phyloP scores from a whole-genome alignment of 345 rosid species.

The thale cress (Arabidopsis thaliana) region DNA sequence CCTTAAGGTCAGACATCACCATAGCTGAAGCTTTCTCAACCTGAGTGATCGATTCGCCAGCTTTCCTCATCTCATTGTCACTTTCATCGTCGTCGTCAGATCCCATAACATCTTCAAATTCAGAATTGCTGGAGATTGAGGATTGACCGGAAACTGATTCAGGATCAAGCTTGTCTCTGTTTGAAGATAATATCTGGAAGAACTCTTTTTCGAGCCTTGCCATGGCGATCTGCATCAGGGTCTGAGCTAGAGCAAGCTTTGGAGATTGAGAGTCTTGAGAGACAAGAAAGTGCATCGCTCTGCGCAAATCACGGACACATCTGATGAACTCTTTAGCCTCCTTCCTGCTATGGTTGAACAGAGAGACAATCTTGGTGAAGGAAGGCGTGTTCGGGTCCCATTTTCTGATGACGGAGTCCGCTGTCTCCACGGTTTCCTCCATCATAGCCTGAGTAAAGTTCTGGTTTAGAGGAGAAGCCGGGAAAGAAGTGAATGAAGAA shows the following conservation, averaged over 20 bases:
- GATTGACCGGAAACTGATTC: slow-evolving; percentile 63
- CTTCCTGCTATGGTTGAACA: slow-evolving; percentile 51
- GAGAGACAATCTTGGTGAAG: slow-evolving; percentile 42
- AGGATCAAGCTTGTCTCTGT: slow-evolving; percentile 54
- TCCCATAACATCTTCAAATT: slow-evolving; percentile 33
- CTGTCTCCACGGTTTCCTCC: slow-evolving; percentile 55
- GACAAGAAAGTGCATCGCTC: slow-evolving; percentile 60
- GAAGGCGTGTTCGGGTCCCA: slow-evolving; percentile 64
- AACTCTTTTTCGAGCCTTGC: slow-evolving; percentile 68
- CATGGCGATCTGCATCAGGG: slow-evolving; percentile 73
- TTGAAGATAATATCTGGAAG: slow-evolving; percentile 50
- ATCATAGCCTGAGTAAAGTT: slow-evolving; percentile 49
- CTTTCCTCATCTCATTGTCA: slow-evolving; percentile 44
- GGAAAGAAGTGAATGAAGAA: slow-evolving; percentile 38
- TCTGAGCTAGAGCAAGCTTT: slow-evolving; percentile 62
- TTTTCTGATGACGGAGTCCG: slow-evolving; percentile 58
- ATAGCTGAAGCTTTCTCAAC: slow-evolving; percentile 49
- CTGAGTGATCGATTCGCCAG: slow-evolving; percentile 48
- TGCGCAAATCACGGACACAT: slow-evolving; percentile 52
- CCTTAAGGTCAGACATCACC: slow-evolving; percentile 66
- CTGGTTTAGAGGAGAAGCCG: slow-evolving; percentile 42
- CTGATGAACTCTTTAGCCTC: slow-evolving; percentile 62
- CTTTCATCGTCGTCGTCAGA: slow-evolving; percentile 43
- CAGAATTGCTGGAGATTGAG: slow-evolving; percentile 49
- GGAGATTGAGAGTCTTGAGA: slow-evolving; percentile 52